phyloP scores from a whole-genome alignment of 768 basidiomycete species.

The Hygrophoropsis aurantiaca region DNA sequence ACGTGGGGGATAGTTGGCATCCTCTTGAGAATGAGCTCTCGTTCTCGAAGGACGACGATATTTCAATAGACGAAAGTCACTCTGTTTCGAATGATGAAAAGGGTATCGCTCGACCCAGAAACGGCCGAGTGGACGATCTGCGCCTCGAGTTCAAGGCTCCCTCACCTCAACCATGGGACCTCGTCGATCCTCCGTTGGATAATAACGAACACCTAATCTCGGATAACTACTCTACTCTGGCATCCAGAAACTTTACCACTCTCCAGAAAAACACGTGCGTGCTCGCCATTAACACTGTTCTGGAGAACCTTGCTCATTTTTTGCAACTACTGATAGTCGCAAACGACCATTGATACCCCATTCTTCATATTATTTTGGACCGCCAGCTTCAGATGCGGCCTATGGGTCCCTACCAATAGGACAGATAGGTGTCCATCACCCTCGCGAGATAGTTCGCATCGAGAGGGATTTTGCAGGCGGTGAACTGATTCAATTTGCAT shows the following conservation, averaged over 20 bases:
- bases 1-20: slow-evolving; percentile 26
- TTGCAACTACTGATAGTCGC: slow-evolving; percentile 13
- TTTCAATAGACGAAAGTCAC: slow-evolving; percentile 8
- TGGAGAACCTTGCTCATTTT: slow-evolving; percentile 9
- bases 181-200: slow-evolving; percentile 47
- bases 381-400: slow-evolving; percentile 72
- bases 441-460: slow-evolving; percentile 87
- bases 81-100: slow-evolving; percentile 18
- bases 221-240: slow-evolving; percentile 44
- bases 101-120: slow-evolving; percentile 26
- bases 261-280: slow-evolving; percentile 46
- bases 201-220: slow-evolving; percentile 30
- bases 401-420: slow-evolving; percentile 82
- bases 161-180: slow-evolving; percentile 70
- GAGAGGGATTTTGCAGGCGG: slow-evolving; percentile 93
- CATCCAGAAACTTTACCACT: slow-evolving; percentile 42
- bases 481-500: slow-evolving; percentile 87
- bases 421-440: slow-evolving; percentile 84
- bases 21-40: slow-evolving; percentile 16
- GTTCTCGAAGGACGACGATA: slow-evolving; percentile 10
- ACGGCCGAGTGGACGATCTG: slow-evolving; percentile 42
- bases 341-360: slow-evolving; percentile 61
- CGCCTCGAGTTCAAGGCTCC: slow-evolving; percentile 48
- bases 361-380: slow-evolving; percentile 84
- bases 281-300: slow-evolving; percentile 3